Conservation (phyloP, 1,139 yeast genomes). For the Pichia cactophila region DNA sequence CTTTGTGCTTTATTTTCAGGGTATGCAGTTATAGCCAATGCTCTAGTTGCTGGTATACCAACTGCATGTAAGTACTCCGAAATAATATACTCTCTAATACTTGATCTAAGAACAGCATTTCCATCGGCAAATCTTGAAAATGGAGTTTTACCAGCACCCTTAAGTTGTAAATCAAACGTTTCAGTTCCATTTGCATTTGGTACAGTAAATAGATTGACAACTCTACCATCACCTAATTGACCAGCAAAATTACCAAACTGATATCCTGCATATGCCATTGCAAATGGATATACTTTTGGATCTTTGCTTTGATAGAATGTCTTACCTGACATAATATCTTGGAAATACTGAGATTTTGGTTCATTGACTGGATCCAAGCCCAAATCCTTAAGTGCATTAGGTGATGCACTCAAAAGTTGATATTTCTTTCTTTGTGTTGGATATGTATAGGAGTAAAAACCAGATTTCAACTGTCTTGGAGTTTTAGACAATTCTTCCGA, state of each 20-base stretch:
- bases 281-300: slow-evolving; percentile 52
- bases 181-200: slow-evolving; percentile 31
- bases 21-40: slow-evolving; percentile 60
- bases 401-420: slow-evolving; percentile 51
- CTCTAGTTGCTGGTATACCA: slow-evolving; percentile 83
- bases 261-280: slow-evolving; percentile 92
- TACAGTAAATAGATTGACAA: slow-evolving; percentile 69
- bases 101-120: slow-evolving; percentile 81
- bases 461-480: slow-evolving; percentile 47
- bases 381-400: slow-evolving; percentile 52
- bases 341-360: slow-evolving; percentile 35
- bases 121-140: slow-evolving; percentile 95
- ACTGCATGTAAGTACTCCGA: slow-evolving; percentile 76
- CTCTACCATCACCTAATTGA: slow-evolving; percentile 94
- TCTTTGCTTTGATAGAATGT: slow-evolving; percentile 16
- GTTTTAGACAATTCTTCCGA: slow-evolving; percentile 29
- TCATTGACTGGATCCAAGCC: slow-evolving; percentile 37
- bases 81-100: slow-evolving; percentile 79
- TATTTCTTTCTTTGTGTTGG: slow-evolving; percentile 58
- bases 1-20: slow-evolving; percentile 77
- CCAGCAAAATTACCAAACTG: slow-evolving; percentile 97
- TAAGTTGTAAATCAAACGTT: slow-evolving; percentile 65
- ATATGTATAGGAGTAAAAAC: slow-evolving; percentile 62
- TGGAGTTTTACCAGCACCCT: slow-evolving; percentile 91
- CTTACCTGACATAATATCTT: slow-evolving; percentile 55